Percentiles rank a stretch among this genome's conserved stretches.
phyloP scores from a whole-genome alignment of 768 basidiomycete species.

The Tephrocybe rancida region DNA sequence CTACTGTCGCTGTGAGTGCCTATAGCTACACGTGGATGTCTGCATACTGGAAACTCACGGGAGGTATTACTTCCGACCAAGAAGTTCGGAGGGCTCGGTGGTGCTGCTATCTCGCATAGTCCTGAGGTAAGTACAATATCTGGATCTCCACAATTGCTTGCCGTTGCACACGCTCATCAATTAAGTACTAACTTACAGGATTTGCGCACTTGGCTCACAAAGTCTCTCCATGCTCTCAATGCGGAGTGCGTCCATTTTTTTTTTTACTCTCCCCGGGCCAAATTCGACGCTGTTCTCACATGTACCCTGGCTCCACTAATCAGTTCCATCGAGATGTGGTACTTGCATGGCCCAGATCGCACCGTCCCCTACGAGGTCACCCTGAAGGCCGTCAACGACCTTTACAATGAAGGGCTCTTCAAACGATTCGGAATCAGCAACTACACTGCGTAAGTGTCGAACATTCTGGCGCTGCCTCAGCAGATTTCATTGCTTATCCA shows the following conservation, averaged over 20 bases:
- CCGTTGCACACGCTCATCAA: neutral
- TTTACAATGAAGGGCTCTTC: conserved; percentile 61
- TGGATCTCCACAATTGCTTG: neutral
- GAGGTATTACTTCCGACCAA: too few relatives aligned
- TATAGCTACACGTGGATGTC: too few relatives aligned
- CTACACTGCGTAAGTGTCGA: conserved; percentile 45
- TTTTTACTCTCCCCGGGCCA: neutral
- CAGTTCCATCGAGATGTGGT: conserved; percentile 50
- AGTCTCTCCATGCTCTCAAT: conserved; percentile 47
- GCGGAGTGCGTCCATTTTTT: conserved; percentile 38
- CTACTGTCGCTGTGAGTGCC: conserved; percentile 28
- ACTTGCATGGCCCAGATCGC: conserved; percentile 64
- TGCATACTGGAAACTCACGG: too few relatives aligned
- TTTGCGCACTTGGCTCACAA: conserved; percentile 46
- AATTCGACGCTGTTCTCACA: neutral
- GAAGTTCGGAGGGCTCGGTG: neutral
- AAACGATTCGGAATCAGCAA: conserved; percentile 68
- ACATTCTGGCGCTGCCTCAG: too few relatives aligned
- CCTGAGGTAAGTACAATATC: conserved; percentile 37
- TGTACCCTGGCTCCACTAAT: conserved; percentile 13
- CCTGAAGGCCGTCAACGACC: conserved; percentile 50
- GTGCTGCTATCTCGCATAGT: conserved; percentile 27
- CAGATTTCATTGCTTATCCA: too few relatives aligned
- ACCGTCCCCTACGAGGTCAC: conserved; percentile 60
- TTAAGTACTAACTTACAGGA: conserved; percentile 35